Percentiles rank a stretch among this genome's conserved stretches.
These are phyloP conservation scores for Leccinum uliginosum DNA, from an alignment of 768 basidiomycete species.

Conservation along the genomic window DNA sequence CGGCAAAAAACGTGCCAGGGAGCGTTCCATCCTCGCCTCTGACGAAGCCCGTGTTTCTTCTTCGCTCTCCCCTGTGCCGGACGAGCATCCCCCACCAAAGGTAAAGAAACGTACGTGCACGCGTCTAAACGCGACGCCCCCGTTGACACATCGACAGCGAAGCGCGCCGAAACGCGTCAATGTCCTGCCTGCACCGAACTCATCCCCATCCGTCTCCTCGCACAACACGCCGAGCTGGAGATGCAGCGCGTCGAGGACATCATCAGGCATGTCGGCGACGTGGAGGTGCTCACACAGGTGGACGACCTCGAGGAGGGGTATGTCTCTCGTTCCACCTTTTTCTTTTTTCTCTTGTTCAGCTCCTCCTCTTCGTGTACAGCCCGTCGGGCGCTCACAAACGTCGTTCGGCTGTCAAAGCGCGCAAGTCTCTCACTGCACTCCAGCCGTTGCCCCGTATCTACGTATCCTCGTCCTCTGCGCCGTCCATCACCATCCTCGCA, in stretches of 20 bases:
- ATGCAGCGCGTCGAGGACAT: constrained; percentile 66
- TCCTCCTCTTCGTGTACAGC: constrained; percentile 28
- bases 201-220: constrained; percentile 70
- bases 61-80: constrained; percentile 32
- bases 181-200: constrained; percentile 74
- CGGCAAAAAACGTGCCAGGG: constrained; percentile 48
- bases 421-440: constrained; percentile 34
- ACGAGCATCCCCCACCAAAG: constrained; percentile 30
- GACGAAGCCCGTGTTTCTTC: constrained; percentile 18
- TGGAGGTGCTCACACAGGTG: constrained; percentile 45
- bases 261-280: constrained; percentile 57
- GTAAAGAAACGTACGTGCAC: constrained; percentile 47
- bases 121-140: background rate
- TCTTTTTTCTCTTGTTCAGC: constrained; percentile 10
- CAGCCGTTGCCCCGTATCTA: constrained; percentile 23
- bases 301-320: constrained; percentile 56
- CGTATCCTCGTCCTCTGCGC: constrained; percentile 14
- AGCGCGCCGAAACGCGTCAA: constrained; percentile 67
- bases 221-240: constrained; percentile 61
- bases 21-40: constrained; percentile 2
- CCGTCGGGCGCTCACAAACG: constrained; percentile 21
- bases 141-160: constrained; percentile 38
- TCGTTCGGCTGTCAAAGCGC: constrained; percentile 43
- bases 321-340: constrained; percentile 18
- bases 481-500: constrained; percentile 11